Evolutionary conservation across 768 basidiomycete species (phyloP).

Genomic region (Podaxis sp.): DNA sequence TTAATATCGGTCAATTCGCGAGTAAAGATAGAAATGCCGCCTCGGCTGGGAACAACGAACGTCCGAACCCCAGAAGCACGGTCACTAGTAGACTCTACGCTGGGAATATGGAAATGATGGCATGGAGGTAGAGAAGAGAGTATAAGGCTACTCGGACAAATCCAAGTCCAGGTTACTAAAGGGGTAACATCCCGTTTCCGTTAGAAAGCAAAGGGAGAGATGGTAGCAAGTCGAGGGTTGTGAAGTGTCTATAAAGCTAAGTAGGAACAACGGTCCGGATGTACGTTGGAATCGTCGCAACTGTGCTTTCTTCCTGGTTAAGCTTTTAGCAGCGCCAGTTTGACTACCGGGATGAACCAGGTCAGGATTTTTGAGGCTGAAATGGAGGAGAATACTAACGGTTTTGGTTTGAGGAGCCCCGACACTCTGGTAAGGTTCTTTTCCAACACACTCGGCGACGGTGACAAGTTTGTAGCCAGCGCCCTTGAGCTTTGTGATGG

Average conservation of each 20-base stretch:
- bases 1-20: neutral
- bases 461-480: constrained; percentile 35
- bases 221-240: neutral
- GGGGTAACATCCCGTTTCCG: neutral
- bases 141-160: neutral
- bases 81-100: neutral
- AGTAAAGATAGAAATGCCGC: neutral
- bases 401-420: constrained; percentile 17
- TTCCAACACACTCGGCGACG: constrained; percentile 31
- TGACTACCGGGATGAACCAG: constrained; percentile 11
- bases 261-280: neutral
- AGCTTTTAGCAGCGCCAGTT: constrained; percentile 22
- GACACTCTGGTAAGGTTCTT: constrained; percentile 26
- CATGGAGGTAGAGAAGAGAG: neutral
- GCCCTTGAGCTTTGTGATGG: constrained; percentile 25
- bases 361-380: neutral
- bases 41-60: neutral
- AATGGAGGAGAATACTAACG: constrained; percentile 15
- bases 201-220: neutral
- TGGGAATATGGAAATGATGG: neutral
- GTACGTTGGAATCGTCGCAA: neutral
- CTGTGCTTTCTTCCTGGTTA: no score
- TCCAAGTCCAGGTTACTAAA: neutral
- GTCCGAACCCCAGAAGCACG: neutral
- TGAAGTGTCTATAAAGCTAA: neutral